These are phyloP conservation scores for Nelumbo lutea DNA, from an alignment of 164 flowering plant species.

Conservation along the genomic window DNA sequence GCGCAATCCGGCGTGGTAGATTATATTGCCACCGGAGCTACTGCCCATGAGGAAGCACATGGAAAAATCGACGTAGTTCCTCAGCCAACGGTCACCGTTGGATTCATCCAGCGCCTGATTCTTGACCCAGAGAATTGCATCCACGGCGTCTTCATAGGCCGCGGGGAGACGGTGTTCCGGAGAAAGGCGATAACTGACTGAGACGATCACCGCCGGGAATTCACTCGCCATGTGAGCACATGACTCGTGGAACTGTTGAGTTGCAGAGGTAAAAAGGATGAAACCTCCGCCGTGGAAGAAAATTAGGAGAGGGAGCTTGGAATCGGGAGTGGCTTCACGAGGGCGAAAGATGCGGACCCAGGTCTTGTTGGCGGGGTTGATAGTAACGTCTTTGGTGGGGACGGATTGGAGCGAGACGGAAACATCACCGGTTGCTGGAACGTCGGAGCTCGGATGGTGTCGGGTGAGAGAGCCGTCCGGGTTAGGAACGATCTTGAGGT, in stretches of 20 bases:
- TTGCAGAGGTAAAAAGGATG: neutral
- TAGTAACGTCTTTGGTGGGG: constrained; percentile 3
- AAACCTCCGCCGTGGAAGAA: neutral
- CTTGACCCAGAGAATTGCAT: constrained; percentile 22
- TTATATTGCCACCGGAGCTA: constrained; percentile 65
- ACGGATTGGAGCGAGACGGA: neutral
- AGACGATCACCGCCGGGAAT: neutral
- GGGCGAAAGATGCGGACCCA: constrained; percentile 7
- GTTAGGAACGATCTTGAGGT: neutral
- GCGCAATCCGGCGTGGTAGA: constrained; percentile 41
- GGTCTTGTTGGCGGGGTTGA: constrained; percentile 1
- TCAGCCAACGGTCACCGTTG: constrained; percentile 43
- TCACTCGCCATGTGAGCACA: neutral
- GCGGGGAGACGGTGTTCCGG: constrained; percentile 4
- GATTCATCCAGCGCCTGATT: constrained; percentile 6
- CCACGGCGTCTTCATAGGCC: constrained; percentile 16
- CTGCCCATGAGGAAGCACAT: constrained; percentile 51
- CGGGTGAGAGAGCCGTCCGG: neutral
- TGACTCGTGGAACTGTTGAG: neutral
- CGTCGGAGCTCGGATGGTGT: neutral
- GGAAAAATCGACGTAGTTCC: constrained; percentile 39
- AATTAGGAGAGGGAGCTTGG: neutral
- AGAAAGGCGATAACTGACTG: constrained; percentile 3
- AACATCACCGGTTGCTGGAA: neutral
- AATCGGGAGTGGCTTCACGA: neutral